phyloP scores from a whole-genome alignment of 2,329 filamentous ascomycete species.

The Emergomyces africanus region DNA sequence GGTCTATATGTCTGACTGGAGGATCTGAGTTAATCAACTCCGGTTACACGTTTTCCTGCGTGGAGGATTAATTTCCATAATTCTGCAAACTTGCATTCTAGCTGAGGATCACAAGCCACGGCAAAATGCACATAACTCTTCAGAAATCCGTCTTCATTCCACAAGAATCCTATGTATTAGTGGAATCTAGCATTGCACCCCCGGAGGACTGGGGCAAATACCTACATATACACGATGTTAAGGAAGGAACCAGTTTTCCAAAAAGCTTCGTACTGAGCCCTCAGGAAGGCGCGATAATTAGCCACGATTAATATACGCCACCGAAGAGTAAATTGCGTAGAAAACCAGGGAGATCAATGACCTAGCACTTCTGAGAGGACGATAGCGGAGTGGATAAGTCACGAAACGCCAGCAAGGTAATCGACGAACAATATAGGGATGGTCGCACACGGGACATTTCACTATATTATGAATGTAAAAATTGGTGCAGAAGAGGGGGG shows the following conservation, averaged over 20 bases:
- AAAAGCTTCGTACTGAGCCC: not conserved
- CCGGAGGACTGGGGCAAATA: not conserved
- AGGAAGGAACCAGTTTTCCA: not conserved
- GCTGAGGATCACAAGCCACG: too few relatives aligned
- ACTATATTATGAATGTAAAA: not conserved
- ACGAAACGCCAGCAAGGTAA: not conserved
- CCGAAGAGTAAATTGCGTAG: not conserved
- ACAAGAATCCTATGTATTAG: too few relatives aligned
- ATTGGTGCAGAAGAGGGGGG: not conserved
- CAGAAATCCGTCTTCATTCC: too few relatives aligned
- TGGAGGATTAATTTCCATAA: too few relatives aligned
- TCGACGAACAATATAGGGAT: not conserved
- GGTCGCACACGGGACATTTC: not conserved
- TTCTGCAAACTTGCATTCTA: too few relatives aligned
- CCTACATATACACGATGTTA: not conserved
- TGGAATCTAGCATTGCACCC: not conserved
- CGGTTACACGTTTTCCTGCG: too few relatives aligned
- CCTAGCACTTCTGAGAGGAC: not conserved
- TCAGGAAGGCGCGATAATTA: not conserved
- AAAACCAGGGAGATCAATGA: not conserved
- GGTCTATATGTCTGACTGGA: not conserved
- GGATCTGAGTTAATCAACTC: too few relatives aligned
- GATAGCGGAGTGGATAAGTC: not conserved
- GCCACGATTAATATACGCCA: not conserved
- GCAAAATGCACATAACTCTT: too few relatives aligned